Conservation (phyloP, 1,284 basidiomycete species). For the Sanghuangporus weigelae region DNA sequence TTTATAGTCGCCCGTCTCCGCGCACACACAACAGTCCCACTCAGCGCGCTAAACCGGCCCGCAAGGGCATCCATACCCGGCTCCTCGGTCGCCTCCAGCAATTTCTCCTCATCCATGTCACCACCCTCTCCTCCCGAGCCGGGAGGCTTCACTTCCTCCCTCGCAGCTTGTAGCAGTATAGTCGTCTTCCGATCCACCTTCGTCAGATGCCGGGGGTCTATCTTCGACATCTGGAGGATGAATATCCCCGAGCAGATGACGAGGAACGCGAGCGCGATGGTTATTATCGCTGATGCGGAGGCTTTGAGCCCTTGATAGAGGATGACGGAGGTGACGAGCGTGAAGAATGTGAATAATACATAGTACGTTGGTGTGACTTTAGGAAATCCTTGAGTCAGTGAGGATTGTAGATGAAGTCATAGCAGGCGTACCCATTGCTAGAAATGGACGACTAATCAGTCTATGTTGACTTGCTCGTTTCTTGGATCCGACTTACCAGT, state of each 20-base stretch:
- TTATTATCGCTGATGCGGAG: conserved; percentile 72
- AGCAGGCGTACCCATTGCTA: conserved; percentile 66
- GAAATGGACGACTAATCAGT: conserved; percentile 17
- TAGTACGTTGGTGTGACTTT: conserved; percentile 55
- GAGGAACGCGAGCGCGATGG: conserved; percentile 88
- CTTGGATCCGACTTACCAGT: conserved; percentile 47
- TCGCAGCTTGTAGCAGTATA: conserved; percentile 75
- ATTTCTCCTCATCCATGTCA: conserved; percentile 52
- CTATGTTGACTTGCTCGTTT: conserved; percentile 15
- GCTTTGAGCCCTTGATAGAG: conserved; percentile 90
- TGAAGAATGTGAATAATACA: conserved; percentile 73
- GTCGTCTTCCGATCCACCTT: conserved; percentile 82
- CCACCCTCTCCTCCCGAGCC: conserved; percentile 25
- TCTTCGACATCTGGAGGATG: conserved; percentile 94
- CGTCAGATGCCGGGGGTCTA: conserved; percentile 71
- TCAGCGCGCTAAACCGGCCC: conserved; percentile 41
- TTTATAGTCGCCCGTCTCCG: conserved; percentile 21
- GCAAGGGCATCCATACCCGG: conserved; percentile 38
- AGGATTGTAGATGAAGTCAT: neutral
- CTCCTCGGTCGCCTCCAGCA: conserved; percentile 31
- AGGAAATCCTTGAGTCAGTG: conserved; percentile 24
- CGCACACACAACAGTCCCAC: conserved; percentile 44
- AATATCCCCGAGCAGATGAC: conserved; percentile 89
- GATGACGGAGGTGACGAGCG: conserved; percentile 84
- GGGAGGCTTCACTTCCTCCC: conserved; percentile 51